A percentile compares a stretch with the other conserved stretches of the same genome.
Conservation (phyloP, 805 yeast genomes). For the Grigorovia jiainica region DNA sequence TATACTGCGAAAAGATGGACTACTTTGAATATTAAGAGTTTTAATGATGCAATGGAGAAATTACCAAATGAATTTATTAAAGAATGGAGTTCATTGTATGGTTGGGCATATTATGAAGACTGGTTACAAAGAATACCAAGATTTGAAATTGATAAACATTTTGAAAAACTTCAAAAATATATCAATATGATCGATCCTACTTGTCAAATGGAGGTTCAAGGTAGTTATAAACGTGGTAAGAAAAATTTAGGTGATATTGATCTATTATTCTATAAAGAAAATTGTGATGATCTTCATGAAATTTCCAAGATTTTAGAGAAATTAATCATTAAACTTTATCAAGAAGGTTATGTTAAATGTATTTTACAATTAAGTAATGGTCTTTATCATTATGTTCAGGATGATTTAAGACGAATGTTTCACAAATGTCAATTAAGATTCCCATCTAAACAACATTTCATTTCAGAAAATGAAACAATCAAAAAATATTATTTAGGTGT, state of each 20-base stretch:
- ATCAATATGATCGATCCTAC: constrained; percentile 12
- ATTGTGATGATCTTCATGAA: constrained; percentile 17
- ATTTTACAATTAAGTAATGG: constrained; percentile 15
- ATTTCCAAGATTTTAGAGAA: constrained; percentile 15
- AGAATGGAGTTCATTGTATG: constrained; percentile 25
- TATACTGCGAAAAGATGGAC: constrained; percentile 22
- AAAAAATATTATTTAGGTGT: constrained; percentile 19
- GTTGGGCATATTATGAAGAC: constrained; percentile 27
- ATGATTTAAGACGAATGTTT: constrained; percentile 8
- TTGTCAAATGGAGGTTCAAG: constrained; percentile 20
- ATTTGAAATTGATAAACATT: constrained; percentile 18
- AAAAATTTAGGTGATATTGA: constrained; percentile 25
- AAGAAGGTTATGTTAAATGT: constrained; percentile 18
- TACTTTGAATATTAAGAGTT: constrained; percentile 11
- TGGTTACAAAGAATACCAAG: constrained; percentile 21
- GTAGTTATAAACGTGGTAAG: constrained; percentile 23
- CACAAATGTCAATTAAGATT: constrained; percentile 5
- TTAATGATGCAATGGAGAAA: constrained; percentile 13
- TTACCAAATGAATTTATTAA: constrained; percentile 10
- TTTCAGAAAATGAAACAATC: constrained; percentile 3
- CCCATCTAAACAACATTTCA: constrained; percentile 1
- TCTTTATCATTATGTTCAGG: constrained; percentile 7
- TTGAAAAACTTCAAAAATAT: constrained; percentile 11
- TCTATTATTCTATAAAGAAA: constrained; percentile 20
- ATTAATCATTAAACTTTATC: constrained; percentile 11